These are phyloP conservation scores for Falciphora oryzae DNA, from an alignment of 2,329 filamentous ascomycete species.

Conservation along the genomic window DNA sequence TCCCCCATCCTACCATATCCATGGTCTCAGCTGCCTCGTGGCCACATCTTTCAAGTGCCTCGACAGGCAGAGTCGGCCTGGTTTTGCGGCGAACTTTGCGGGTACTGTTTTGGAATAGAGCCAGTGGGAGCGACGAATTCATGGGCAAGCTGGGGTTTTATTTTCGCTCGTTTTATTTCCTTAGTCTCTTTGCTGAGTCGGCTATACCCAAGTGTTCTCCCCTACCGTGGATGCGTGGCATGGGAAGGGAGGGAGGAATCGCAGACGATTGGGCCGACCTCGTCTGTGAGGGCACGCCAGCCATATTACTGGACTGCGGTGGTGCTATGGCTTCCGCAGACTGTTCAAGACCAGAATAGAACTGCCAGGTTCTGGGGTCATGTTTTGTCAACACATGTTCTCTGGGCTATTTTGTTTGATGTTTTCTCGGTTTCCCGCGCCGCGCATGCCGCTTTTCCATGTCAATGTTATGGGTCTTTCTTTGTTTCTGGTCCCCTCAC, in stretches of 20 bases:
- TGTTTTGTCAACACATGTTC: background rate
- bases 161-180: background rate
- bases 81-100: background rate
- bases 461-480: background rate
- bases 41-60: background rate
- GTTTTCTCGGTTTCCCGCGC: background rate
- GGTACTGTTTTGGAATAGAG: background rate
- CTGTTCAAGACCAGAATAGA: background rate
- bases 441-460: background rate
- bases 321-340: background rate
- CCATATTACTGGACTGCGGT: background rate
- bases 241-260: background rate
- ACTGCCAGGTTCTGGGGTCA: background rate
- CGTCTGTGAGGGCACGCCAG: background rate
- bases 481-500: background rate
- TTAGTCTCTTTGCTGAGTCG: background rate
- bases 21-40: background rate
- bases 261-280: background rate
- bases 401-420: background rate
- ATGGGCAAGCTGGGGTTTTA: background rate
- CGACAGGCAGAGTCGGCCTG: background rate
- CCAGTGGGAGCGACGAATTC: background rate
- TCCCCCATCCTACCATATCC: slow-evolving; percentile 4
- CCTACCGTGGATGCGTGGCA: background rate
- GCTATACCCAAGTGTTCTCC: slow-evolving; percentile 5